Conservation (phyloP, 257 asterid species). For the Solanum lycopersicoides region DNA sequence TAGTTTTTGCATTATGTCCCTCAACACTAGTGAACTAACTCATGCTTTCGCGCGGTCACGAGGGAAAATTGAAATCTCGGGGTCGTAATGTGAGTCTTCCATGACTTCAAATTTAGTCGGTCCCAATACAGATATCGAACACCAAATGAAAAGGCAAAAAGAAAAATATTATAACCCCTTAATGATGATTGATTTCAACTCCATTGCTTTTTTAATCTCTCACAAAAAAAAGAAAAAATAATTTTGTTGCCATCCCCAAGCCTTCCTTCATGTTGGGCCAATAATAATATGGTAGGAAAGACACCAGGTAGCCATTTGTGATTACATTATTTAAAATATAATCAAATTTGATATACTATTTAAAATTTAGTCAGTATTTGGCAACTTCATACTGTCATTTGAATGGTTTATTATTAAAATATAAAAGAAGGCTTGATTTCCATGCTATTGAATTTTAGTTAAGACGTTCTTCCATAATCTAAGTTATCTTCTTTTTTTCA, state of each 20-base stretch:
- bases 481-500: too few species aligned
- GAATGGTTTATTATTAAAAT: background rate
- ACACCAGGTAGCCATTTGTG: background rate
- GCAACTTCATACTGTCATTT: background rate
- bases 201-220: background rate
- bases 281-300: background rate
- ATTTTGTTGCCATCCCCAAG: too few species aligned
- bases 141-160: background rate
- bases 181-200: background rate
- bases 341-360: background rate
- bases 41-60: background rate
- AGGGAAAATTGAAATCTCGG: background rate
- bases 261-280: background rate
- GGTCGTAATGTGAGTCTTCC: background rate
- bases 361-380: background rate
- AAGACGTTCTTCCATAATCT: background rate
- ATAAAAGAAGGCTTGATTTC: background rate
- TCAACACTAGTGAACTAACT: background rate
- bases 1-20: background rate
- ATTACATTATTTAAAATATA: background rate
- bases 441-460: background rate
- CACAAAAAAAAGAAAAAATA: too few species aligned
- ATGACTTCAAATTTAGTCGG: background rate
- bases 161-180: background rate
- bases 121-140: background rate